phyloP scores from a whole-genome alignment of 2,329 filamentous ascomycete genomes.

The Calonectria leucothoes region DNA sequence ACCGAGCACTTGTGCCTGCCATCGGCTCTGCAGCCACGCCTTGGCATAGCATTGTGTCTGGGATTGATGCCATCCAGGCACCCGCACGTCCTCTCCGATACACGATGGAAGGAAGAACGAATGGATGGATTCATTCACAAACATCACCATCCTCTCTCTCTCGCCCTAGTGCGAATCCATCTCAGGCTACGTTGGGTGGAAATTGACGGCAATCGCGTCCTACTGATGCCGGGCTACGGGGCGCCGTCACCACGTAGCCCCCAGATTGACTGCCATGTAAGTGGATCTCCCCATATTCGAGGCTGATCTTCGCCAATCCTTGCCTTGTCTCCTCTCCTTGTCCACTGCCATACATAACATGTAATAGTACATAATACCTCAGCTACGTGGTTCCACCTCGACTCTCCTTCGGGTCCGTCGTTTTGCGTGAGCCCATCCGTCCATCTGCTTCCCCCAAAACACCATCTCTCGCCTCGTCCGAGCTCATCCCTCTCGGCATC shows the following conservation, averaged over 20 bases:
- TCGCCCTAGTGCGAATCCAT: background rate
- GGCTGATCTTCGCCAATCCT: background rate
- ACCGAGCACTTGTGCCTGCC: background rate
- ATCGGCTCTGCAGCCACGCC: background rate
- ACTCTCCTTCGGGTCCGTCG: background rate
- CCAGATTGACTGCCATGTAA: background rate
- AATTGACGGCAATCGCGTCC: background rate
- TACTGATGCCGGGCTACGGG: background rate
- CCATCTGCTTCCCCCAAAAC: background rate
- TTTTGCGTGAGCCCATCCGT: background rate
- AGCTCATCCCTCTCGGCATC: background rate
- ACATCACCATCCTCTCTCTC: background rate
- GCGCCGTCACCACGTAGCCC: background rate
- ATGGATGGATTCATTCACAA: no score
- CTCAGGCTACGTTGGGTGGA: background rate
- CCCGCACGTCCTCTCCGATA: background rate
- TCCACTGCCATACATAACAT: no score
- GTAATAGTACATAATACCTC: no score
- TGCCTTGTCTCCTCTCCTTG: no score
- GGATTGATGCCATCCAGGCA: background rate
- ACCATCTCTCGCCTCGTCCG: background rate
- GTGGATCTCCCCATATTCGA: slow-evolving; percentile 7
- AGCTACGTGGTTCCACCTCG: background rate
- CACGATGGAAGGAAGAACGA: no score
- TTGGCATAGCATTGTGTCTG: background rate